phyloP scores from a whole-genome alignment of 371 early-diverging fungal species.

The Mortierella sp. region DNA sequence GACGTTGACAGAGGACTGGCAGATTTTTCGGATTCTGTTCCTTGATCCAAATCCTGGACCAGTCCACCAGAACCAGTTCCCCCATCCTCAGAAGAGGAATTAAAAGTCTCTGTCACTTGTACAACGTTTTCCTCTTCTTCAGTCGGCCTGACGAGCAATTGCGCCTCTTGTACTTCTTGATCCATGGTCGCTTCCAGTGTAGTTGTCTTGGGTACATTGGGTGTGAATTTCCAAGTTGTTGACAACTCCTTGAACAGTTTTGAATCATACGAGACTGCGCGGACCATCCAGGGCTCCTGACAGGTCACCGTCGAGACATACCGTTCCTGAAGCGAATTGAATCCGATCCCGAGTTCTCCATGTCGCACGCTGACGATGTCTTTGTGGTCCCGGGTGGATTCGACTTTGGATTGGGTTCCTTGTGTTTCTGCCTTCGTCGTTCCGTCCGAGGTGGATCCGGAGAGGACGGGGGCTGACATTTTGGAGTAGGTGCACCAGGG shows the following conservation, averaged over 20 bases:
- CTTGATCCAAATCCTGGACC: no score
- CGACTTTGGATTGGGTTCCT: neutral
- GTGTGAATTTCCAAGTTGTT: slow-evolving; percentile 77
- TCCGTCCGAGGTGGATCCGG: neutral
- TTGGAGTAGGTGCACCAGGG: slow-evolving; percentile 81
- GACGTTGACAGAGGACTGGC: no score
- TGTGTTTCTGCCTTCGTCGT: slow-evolving; percentile 5
- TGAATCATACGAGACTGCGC: slow-evolving; percentile 78
- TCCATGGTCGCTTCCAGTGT: slow-evolving; percentile 32
- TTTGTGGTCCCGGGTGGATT: no score
- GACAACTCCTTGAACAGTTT: slow-evolving; percentile 73
- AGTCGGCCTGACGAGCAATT: slow-evolving; percentile 10
- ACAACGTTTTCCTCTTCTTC: neutral
- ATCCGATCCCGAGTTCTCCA: slow-evolving; percentile 84
- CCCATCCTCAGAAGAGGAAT: neutral
- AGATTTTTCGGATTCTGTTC: no score
- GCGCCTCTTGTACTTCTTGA: slow-evolving; percentile 24
- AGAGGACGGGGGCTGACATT: slow-evolving; percentile 59
- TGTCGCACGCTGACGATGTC: slow-evolving; percentile 56
- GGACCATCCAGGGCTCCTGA: slow-evolving; percentile 63
- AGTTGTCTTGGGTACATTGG: slow-evolving; percentile 55
- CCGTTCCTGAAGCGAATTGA: slow-evolving; percentile 76
- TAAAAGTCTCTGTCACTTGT: no score
- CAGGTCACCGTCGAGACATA: slow-evolving; percentile 83
- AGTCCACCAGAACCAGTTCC: neutral